Evolutionary conservation across 495 filamentous ascomycete genomes (phyloP).

Genomic region (Annulohypoxylon moriforme): DNA sequence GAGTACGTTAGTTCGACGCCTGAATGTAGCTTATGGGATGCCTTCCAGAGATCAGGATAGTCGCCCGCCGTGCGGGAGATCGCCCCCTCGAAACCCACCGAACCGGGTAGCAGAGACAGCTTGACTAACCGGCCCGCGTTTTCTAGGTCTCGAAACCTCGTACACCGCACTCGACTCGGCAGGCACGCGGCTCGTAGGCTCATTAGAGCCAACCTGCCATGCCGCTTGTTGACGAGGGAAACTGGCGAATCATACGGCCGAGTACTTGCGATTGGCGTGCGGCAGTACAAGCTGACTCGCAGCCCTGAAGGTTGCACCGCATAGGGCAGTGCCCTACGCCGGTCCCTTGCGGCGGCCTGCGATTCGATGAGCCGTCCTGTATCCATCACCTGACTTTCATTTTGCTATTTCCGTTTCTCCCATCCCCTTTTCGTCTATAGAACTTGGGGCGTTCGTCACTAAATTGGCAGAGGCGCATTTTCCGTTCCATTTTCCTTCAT

Average conservation of each 20-base stretch:
- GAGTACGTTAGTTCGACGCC: background rate
- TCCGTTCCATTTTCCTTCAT: background rate
- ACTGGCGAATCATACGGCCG: conserved; percentile 12
- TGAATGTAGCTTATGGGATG: background rate
- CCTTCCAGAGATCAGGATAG: background rate
- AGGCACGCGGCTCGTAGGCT: conserved; percentile 1
- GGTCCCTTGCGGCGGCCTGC: conserved; percentile 5
- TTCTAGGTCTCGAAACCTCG: background rate
- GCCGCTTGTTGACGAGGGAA: conserved; percentile 22
- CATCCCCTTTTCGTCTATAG: conserved; percentile 16
- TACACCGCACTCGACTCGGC: background rate
- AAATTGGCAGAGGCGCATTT: conserved; percentile 15
- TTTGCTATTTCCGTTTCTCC: conserved; percentile 16
- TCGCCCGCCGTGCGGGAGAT: background rate
- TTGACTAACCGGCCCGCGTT: conserved; percentile 13
- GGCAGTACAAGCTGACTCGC: conserved; percentile 32
- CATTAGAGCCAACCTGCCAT: background rate
- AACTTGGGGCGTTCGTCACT: conserved; percentile 10
- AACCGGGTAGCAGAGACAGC: conserved; percentile 1
- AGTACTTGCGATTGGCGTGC: conserved; percentile 24
- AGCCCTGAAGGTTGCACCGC: conserved; percentile 19
- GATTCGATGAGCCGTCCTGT: conserved; percentile 15
- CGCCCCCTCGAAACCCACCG: background rate
- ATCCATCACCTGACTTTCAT: conserved; percentile 4
- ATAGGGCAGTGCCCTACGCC: conserved; percentile 20